Conservation (phyloP, 179 eudicot genomes). For the Pouteria campechiana region DNA sequence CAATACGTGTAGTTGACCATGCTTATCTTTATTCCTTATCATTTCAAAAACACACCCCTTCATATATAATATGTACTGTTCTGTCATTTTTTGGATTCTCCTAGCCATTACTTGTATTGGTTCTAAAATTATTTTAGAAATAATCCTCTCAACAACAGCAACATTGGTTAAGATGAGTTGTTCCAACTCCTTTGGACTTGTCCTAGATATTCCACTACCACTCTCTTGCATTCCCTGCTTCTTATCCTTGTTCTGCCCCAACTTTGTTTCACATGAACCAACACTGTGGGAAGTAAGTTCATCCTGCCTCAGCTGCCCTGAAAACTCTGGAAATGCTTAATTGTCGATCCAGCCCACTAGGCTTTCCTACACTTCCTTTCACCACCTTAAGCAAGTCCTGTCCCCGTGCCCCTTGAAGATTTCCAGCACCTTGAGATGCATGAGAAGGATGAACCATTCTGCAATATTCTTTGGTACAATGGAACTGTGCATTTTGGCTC, state of each 20-base stretch:
- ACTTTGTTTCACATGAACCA: slow-evolving; percentile 53
- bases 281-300: slow-evolving; percentile 51
- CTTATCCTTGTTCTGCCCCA: slow-evolving; percentile 44
- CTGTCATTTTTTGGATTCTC: slow-evolving; percentile 59
- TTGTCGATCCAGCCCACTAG: slow-evolving; percentile 35
- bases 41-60: slow-evolving; percentile 59
- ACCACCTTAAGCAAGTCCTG: slow-evolving; percentile 25
- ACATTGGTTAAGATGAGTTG: slow-evolving; percentile 28
- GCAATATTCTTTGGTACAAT: slow-evolving; percentile 17
- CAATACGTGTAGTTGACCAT: slow-evolving; percentile 41
- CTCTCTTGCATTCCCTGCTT: slow-evolving; percentile 37
- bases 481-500: slow-evolving; percentile 40
- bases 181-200: slow-evolving; percentile 36
- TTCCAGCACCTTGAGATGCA: slow-evolving; percentile 33
- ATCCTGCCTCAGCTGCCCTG: slow-evolving; percentile 33
- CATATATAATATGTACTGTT: slow-evolving; percentile 30
- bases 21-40: slow-evolving; percentile 41
- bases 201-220: slow-evolving; percentile 32
- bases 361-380: slow-evolving; percentile 28
- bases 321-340: slow-evolving; percentile 46
- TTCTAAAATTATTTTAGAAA: slow-evolving; percentile 62
- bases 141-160: slow-evolving; percentile 55
- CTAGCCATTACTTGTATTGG: slow-evolving; percentile 57
- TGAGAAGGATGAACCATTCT: slow-evolving; percentile 44
- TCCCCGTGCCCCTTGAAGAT: slow-evolving; percentile 30